Evolutionary conservation across 116 monocot species (phyloP), one percentile per base, ranked within the genome.

Genomic region (Zostera marina): DNA sequence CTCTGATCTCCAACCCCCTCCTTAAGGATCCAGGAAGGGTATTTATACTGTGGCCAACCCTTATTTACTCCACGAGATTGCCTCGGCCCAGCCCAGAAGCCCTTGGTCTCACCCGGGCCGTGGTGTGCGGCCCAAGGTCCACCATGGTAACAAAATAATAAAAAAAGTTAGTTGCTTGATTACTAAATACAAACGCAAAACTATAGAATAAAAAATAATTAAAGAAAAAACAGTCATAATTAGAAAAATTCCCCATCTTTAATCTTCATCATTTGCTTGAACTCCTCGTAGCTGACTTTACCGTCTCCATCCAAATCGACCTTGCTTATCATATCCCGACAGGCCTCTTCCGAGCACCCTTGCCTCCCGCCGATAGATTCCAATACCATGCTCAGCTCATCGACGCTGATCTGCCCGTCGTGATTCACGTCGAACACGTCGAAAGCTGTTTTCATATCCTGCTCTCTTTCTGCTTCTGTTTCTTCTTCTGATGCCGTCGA

Each of bases 241-340:
- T 48, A 48, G 48, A 48, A 48, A 9, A 19, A 5, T 9, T 48
- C 19, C 17, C 48, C 48, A 48, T 2, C n/a, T 9, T 16, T 16
- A 25, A 21, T 12, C 62, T 52, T 63, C 87, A 87, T 87, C 87
- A 82, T 87, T 54, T 47, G 61, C 76, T 82, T 82, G 64, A 87
- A 87, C 71, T 87, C 87, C 13, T 87, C 76, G 64, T 75, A 87
- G 48, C 69, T 69, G 0, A 87, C 76, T 70, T 43, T 81, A 9
- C 87, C 87, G 64, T 87, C 87, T 41, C 87, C 79, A 63, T 87
- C 78, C 63, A 68, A 16, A 56, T 87, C 87, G 25, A 81, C 87
- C 60, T 64, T 79, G 52, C 44, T 46, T 51, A 87, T 81, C 81
- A 87, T 87, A 0, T 73, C 76, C 20, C 46, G 51, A 65, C 73